These are phyloP conservation scores for Penicillium tannophilum DNA, from an alignment of 495 filamentous ascomycete genomes.

Conservation along the genomic window DNA sequence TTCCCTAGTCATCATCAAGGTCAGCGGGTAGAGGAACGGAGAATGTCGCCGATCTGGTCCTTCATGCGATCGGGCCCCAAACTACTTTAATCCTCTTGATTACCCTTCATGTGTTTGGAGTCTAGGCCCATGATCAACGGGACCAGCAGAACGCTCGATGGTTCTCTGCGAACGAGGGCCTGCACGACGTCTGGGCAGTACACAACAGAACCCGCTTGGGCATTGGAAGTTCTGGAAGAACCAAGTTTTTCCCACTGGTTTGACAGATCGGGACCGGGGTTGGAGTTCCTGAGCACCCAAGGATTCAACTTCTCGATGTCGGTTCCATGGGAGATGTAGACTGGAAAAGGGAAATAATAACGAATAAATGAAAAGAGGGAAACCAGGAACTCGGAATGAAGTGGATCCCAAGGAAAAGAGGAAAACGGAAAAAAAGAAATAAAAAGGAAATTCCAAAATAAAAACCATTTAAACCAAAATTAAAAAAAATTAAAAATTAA, in stretches of 20 bases:
- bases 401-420: not conserved
- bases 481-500: not conserved
- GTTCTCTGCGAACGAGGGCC: constrained; percentile 17
- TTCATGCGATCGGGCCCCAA: constrained; percentile 6
- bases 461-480: not conserved
- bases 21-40: not conserved
- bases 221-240: constrained; percentile 18
- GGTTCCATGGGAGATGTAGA: not conserved
- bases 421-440: not conserved
- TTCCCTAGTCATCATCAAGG: not conserved
- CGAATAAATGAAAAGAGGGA: not conserved
- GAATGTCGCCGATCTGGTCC: constrained; percentile 10
- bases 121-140: constrained; percentile 32
- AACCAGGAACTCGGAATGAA: not conserved
- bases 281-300: not conserved
- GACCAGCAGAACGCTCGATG: constrained; percentile 16
- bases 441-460: too few species aligned
- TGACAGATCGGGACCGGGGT: constrained; percentile 3
- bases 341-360: not conserved
- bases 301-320: not conserved
- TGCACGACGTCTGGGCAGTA: constrained; percentile 10
- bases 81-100: not conserved
- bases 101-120: not conserved
- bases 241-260: not conserved
- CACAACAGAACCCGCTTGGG: constrained; percentile 12